Conservation (phyloP, 495 filamentous ascomycete species). For the Aspergillus sparsus region DNA sequence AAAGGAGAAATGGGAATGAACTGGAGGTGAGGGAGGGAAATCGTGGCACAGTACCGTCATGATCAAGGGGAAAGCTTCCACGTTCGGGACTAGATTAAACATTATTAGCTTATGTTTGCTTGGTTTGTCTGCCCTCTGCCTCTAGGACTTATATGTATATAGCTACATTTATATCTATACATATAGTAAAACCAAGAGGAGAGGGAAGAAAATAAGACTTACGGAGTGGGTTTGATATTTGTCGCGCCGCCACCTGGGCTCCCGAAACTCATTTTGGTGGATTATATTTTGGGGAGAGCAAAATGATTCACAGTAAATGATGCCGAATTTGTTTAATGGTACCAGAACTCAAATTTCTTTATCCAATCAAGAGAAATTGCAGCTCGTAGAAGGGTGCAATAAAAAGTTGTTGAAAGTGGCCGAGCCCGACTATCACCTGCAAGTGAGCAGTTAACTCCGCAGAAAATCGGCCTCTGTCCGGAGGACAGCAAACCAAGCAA, state of each 20-base stretch:
- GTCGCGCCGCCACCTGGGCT: constrained; percentile 71
- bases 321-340: no score
- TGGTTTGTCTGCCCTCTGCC: no score
- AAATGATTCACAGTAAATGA: not conserved
- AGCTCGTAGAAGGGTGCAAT: no score
- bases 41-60: constrained; percentile 65
- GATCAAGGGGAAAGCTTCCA: constrained; percentile 94
- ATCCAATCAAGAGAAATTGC: no score
- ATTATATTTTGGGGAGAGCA: not conserved
- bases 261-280: constrained; percentile 62
- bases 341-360: no score
- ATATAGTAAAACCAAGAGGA: constrained; percentile 1
- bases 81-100: constrained; percentile 70
- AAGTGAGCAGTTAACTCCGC: no score
- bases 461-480: no score
- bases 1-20: not conserved
- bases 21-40: not conserved
- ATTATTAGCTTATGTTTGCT: not conserved
- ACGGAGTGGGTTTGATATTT: constrained; percentile 75
- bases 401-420: no score
- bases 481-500: constrained; percentile 39
- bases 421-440: no score
- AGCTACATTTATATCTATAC: not conserved
- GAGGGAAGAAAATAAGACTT: constrained; percentile 37
- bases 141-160: no score